A percentile compares a stretch with the other conserved stretches of the same genome.
These are phyloP conservation scores for Pistacia vera DNA, from an alignment of 345 rosid species.

Conservation along the genomic window DNA sequence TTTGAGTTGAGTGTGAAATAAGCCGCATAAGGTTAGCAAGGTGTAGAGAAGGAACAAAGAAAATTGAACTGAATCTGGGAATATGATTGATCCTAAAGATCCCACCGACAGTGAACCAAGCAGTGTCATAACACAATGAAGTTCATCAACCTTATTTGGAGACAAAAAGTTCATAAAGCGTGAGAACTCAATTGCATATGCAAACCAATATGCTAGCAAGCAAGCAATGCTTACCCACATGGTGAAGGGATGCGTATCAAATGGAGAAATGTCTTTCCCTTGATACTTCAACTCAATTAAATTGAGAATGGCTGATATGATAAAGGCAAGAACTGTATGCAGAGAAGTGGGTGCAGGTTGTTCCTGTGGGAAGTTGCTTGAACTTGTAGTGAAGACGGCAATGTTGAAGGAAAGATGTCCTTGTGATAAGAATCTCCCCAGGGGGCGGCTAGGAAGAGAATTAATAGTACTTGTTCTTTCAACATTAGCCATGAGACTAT, in stretches of 20 bases:
- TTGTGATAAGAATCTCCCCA: not conserved
- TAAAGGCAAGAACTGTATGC: conserved; percentile 4
- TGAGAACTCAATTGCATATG: not conserved
- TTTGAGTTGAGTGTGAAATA: not conserved
- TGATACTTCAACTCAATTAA: conserved; percentile 11
- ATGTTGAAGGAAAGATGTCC: not conserved
- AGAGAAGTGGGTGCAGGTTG: not conserved
- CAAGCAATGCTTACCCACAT: conserved; percentile 1
- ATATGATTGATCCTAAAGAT: not conserved
- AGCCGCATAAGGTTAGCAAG: not conserved
- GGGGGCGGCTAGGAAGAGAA: not conserved
- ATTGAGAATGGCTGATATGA: conserved; percentile 1
- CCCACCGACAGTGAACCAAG: not conserved
- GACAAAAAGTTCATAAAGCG: not conserved
- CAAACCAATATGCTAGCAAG: conserved; percentile 14
- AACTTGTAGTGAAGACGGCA: not conserved
- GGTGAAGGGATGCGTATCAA: conserved; percentile 11
- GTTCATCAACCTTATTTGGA: not conserved
- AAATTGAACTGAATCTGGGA: not conserved
- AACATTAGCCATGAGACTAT: not conserved
- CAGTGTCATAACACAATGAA: not conserved
- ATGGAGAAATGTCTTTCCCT: conserved; percentile 11
- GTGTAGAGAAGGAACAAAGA: not conserved
- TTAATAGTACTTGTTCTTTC: not conserved
- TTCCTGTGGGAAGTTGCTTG: not conserved